Evolutionary conservation across 768 basidiomycete genomes (phyloP).

Genomic region (Kwoniella sp.): DNA sequence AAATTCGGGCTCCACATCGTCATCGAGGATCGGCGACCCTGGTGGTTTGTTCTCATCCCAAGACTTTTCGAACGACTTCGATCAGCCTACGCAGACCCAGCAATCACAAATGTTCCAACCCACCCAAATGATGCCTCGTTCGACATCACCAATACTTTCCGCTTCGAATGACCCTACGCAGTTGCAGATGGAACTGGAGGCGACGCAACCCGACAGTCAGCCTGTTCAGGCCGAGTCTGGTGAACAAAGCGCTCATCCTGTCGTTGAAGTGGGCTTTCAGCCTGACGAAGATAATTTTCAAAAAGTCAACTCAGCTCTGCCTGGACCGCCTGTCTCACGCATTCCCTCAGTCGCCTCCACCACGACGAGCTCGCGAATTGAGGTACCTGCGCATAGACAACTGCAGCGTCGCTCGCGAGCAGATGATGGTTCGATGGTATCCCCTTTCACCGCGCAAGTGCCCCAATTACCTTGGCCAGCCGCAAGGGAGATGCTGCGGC

Average conservation of each 20-base stretch:
- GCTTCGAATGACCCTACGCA: neutral
- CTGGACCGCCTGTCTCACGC: neutral
- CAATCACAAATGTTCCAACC: constrained; percentile 11
- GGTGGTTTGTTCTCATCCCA: constrained; percentile 17
- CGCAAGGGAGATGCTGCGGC: neutral
- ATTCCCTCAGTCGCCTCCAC: constrained; percentile 5
- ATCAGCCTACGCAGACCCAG: constrained; percentile 7
- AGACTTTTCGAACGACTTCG: neutral
- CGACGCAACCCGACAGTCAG: constrained; percentile 18
- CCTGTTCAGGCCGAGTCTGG: neutral
- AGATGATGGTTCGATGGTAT: neutral
- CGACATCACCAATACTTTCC: neutral
- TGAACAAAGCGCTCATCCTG: neutral
- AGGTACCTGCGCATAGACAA: constrained; percentile 17
- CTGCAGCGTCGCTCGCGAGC: constrained; percentile 4
- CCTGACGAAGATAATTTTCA: neutral
- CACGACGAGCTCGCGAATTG: constrained; percentile 1
- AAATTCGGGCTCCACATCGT: constrained; percentile 1
- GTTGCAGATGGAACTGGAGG: neutral
- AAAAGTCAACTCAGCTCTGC: neutral
- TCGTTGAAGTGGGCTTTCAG: neutral
- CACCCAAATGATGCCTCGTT: constrained; percentile 10
- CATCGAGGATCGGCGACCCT: neutral
- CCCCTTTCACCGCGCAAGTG: neutral
- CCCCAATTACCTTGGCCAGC: neutral